phyloP scores from a whole-genome alignment of 1,284 basidiomycete species.

The Abortiporus biennis region DNA sequence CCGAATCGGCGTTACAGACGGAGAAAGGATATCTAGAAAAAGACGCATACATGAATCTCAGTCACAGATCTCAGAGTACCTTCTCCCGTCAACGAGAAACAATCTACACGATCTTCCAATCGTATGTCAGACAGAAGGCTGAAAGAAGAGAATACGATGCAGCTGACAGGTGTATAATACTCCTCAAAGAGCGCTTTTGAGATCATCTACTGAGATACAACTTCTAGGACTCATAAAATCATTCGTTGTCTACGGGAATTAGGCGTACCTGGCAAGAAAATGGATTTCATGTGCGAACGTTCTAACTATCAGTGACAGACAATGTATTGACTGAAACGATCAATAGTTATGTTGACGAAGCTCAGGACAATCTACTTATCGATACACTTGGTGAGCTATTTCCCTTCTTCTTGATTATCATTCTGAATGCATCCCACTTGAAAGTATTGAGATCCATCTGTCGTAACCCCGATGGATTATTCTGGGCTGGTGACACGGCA shows the following conservation, averaged over 20 bases:
- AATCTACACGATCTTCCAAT: conserved; percentile 46
- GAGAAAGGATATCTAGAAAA: conserved; percentile 33
- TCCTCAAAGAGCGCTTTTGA: conserved; percentile 26
- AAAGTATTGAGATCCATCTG: conserved; percentile 58
- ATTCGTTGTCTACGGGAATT: conserved; percentile 29
- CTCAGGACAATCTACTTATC: conserved; percentile 65
- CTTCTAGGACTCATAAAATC: conserved; percentile 43
- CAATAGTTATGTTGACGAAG: conserved; percentile 64
- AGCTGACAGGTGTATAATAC: conserved; percentile 43
- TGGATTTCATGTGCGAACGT: conserved; percentile 50
- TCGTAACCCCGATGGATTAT: conserved; percentile 57
- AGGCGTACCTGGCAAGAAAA: conserved; percentile 31
- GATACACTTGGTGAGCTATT: conserved; percentile 45
- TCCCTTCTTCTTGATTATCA: not conserved
- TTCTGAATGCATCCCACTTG: not conserved
- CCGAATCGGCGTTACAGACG: conserved; percentile 35
- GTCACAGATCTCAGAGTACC: conserved; percentile 36
- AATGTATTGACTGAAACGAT: not conserved
- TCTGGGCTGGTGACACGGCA: conserved; percentile 78
- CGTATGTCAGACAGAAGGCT: conserved; percentile 41
- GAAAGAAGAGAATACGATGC: conserved; percentile 42
- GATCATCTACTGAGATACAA: conserved; percentile 22
- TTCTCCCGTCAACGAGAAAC: conserved; percentile 35
- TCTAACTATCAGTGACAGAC: too few relatives aligned
- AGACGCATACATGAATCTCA: conserved; percentile 37